Evolutionary conservation across 2,329 filamentous ascomycete species (phyloP), one percentile per base, ranked within the genome.

Genomic region (Bipolaris cookei): DNA sequence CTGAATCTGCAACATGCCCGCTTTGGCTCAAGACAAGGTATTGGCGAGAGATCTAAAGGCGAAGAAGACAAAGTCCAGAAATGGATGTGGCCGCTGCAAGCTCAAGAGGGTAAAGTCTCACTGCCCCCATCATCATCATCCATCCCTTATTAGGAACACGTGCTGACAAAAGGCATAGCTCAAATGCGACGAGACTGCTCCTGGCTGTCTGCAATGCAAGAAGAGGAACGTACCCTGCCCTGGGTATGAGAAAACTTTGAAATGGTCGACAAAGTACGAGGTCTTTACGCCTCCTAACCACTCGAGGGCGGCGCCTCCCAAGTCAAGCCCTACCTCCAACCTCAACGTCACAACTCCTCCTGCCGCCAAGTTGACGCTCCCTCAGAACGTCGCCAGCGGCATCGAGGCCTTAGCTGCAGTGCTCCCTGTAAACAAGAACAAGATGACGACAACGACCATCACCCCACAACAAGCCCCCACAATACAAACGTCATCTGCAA

Each of bases 181-280:
- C 55, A 80, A 80, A 67, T 81, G 79, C 51, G 79, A 80, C 53
- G 79, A 80, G 60, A 77, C 75, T 11, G 73, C 75, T 21, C 77
- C 76, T 14, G 66, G 68, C 6, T 82, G 80, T 61, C 66, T 75
- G 30, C 78, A 80, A 54, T 82, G 80, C 65, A 72, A 73, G 47
- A 78, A 76, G 50, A 74, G 77, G 25, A 77, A 77, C 30, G 71
- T 77, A n/a, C 58, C 71, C 23, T 82, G 80, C 58, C 80, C 80
- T 30, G 80, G 80, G 5, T 82, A 81, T 48, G 76, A 77, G 62
- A 79, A 80, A 66, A 77, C 76, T 47, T 64, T 82, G 42, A 79
- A 79, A 48, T 82, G 80, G 80, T 80, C 78, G 8, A 79, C 77
- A 44, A 82, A 82, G 61, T 80, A 82, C 65, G 79, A 82, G 63